Percentiles rank a stretch among this genome's conserved stretches.
Evolutionary conservation across 2,329 filamentous ascomycete genomes (phyloP).

Genomic region (Aureobasidium sp.): DNA sequence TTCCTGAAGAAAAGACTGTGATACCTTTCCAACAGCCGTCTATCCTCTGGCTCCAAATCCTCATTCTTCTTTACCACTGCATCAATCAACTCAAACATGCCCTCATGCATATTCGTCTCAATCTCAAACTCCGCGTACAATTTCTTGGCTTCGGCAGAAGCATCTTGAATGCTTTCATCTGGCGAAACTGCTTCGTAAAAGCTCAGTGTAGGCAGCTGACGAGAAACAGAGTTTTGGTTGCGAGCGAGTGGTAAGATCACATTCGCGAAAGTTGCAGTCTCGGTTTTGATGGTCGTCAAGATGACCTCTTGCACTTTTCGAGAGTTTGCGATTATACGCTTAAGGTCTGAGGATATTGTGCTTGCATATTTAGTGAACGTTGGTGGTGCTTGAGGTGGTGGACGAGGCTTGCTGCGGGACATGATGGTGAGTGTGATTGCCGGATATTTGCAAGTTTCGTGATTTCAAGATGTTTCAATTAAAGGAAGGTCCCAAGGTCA

Average conservation of each 20-base stretch:
- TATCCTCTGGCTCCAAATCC: conserved; percentile 60
- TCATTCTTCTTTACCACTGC: conserved; percentile 43
- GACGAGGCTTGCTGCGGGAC: background rate
- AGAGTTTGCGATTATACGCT: conserved; percentile 26
- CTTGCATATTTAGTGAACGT: conserved; percentile 68
- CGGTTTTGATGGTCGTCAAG: conserved; percentile 52
- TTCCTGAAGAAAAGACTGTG: conserved; percentile 70
- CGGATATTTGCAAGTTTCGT: background rate
- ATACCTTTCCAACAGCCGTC: conserved; percentile 67
- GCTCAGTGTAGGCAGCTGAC: conserved; percentile 48
- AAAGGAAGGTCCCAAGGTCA: background rate
- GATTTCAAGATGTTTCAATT: background rate
- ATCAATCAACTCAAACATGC: conserved; percentile 60
- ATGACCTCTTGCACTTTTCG: conserved; percentile 55
- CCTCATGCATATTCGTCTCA: conserved; percentile 73
- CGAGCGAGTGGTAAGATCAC: conserved; percentile 62
- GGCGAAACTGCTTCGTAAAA: conserved; percentile 48
- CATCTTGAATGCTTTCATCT: conserved; percentile 41
- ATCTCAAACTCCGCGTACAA: conserved; percentile 61
- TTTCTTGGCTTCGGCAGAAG: conserved; percentile 45
- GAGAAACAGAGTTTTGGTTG: conserved; percentile 46
- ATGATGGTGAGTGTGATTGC: background rate
- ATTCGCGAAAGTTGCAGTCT: conserved; percentile 50
- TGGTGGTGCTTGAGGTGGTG: conserved; percentile 68
- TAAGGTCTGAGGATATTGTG: conserved; percentile 46